A percentile compares a stretch with the other conserved stretches of the same genome.
These are phyloP conservation scores for Phaeotremella skinneri DNA, from an alignment of 768 basidiomycete genomes.

Conservation along the genomic window DNA sequence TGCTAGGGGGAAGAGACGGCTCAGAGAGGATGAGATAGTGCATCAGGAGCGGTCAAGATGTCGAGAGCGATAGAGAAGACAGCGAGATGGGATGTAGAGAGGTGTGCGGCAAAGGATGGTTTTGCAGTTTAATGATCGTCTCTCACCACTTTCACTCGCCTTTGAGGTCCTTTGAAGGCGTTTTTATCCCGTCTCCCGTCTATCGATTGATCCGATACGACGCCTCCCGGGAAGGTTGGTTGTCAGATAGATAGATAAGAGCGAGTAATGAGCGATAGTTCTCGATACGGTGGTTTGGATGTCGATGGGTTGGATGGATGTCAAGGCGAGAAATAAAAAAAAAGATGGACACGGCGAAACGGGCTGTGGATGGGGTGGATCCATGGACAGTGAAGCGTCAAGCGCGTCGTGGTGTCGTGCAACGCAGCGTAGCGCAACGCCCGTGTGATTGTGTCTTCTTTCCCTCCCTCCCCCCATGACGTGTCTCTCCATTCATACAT, in stretches of 20 bases:
- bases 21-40: too few species aligned
- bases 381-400: too few species aligned
- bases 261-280: too few species aligned
- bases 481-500: background rate
- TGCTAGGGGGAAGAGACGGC: too few species aligned
- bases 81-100: background rate
- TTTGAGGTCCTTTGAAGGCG: background rate
- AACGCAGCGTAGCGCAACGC: background rate
- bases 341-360: background rate
- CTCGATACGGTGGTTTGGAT: too few species aligned
- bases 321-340: background rate
- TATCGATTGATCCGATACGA: background rate
- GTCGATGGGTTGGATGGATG: too few species aligned
- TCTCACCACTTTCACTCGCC: background rate
- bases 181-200: background rate
- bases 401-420: too few species aligned
- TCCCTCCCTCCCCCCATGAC: background rate
- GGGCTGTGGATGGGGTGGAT: too few species aligned
- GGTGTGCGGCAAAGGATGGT: background rate
- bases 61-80: background rate
- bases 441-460: background rate
- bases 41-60: too few species aligned
- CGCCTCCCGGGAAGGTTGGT: background rate
- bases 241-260: too few species aligned
- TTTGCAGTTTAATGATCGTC: background rate